Conservation (phyloP, 2,329 filamentous ascomycete species). For the Elsinoe perseae region DNA sequence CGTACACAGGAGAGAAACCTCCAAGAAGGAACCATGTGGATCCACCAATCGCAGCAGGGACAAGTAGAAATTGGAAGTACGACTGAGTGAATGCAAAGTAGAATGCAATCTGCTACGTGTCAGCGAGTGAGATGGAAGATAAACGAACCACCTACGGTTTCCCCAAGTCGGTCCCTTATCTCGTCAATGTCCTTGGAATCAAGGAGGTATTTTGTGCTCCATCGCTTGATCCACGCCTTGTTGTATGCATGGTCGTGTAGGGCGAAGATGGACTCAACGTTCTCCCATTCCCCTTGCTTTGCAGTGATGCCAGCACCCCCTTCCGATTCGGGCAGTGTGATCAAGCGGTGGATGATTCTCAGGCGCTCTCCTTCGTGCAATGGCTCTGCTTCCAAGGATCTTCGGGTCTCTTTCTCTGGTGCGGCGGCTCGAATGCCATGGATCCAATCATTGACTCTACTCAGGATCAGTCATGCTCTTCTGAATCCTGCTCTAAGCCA, state of each 20-base stretch:
- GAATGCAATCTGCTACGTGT: conserved; percentile 60
- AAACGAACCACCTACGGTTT: conserved; percentile 32
- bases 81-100: conserved; percentile 93
- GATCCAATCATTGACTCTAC: conserved; percentile 85
- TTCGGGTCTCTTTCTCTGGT: conserved; percentile 63
- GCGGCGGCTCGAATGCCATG: conserved; percentile 74
- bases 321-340: conserved; percentile 41
- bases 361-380: conserved; percentile 83
- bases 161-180: conserved; percentile 43
- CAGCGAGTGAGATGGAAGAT: conserved; percentile 17
- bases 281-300: conserved; percentile 44
- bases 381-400: conserved; percentile 63
- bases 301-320: conserved; percentile 46
- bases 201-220: conserved; percentile 41
- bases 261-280: conserved; percentile 43
- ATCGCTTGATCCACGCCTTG: conserved; percentile 48
- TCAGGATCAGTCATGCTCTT: not conserved
- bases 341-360: conserved; percentile 75
- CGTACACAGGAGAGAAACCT: conserved; percentile 75
- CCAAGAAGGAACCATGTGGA: conserved; percentile 75
- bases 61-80: conserved; percentile 79
- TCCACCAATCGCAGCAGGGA: conserved; percentile 71
- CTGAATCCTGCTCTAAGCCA: conserved; percentile 8
- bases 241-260: conserved; percentile 46
- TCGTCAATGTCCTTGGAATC: conserved; percentile 43